phyloP scores from a whole-genome alignment of 495 filamentous ascomycete genomes.

The Parathielavia hyrcaniae region DNA sequence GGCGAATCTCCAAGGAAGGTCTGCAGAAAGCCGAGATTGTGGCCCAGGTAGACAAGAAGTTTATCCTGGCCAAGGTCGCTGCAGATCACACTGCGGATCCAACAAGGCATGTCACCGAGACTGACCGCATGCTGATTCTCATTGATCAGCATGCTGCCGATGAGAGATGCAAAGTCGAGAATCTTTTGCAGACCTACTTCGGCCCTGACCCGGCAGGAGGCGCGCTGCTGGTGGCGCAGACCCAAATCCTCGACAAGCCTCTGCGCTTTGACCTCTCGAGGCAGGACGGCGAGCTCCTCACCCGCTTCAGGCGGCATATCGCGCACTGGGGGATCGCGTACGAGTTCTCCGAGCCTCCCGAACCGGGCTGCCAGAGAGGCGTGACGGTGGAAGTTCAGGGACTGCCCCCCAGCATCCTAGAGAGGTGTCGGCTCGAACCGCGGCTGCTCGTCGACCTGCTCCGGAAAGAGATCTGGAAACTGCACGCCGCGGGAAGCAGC shows the following conservation, averaged over 20 bases:
- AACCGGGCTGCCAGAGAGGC: neutral
- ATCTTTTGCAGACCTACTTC: conserved; percentile 47
- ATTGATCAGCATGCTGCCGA: conserved; percentile 95
- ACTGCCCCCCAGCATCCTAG: conserved; percentile 66
- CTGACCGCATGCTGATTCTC: conserved; percentile 52
- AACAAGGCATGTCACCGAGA: neutral
- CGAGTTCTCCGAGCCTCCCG: conserved; percentile 22
- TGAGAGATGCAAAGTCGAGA: conserved; percentile 77
- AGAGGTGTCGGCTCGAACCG: conserved; percentile 68
- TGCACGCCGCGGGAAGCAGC: conserved; percentile 24
- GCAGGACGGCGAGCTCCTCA: conserved; percentile 54
- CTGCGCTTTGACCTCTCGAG: conserved; percentile 56
- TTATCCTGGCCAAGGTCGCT: conserved; percentile 63
- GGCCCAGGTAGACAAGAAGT: conserved; percentile 83
- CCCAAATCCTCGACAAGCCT: conserved; percentile 42
- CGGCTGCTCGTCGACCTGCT: conserved; percentile 62
- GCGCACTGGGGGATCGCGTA: conserved; percentile 67
- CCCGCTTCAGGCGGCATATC: conserved; percentile 51
- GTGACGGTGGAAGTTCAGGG: conserved; percentile 44
- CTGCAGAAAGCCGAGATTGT: conserved; percentile 62
- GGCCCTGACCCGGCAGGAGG: neutral
- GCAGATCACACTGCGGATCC: neutral
- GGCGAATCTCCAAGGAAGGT: conserved; percentile 59
- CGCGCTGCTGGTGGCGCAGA: conserved; percentile 16
- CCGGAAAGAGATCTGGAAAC: conserved; percentile 65